Evolutionary conservation across 106 monocot species (phyloP), one percentile per base, ranked within the genome.

Genomic region (Agapanthus africanus): DNA sequence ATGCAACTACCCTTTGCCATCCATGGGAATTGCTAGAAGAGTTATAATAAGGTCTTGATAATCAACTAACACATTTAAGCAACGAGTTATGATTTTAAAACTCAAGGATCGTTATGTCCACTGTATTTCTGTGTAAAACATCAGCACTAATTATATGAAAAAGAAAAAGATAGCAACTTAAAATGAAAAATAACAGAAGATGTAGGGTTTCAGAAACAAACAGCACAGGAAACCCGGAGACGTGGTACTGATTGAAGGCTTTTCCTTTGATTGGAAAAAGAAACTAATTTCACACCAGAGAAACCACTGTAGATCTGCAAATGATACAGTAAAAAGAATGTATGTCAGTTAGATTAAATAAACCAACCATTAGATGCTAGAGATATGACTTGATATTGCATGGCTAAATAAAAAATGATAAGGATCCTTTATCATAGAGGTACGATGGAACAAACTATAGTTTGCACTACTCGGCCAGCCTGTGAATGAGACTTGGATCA

Each of bases 191-290:
- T 25, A 44, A 35, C 34, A 50, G 33, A n/a, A 49, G 46, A 47
- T 32, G 19, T 6, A n/a, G 27, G 10, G 32, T 34, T 68, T 11
- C 8, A 50, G 21, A 68, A 66, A 15, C 44, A 36, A 68, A 75
- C 75, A 25, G 60, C 68, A 40, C 75, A 75, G 9, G 67, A 75
- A 36, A 75, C 39, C 67, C 32, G 56, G 60, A 75, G 67, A 31
- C 36, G 40, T 23, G 54, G 75, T 4, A 68, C 14, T 6, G 57
- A 75, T 19, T 66, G 46, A 46, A 68, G 60, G 68, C 27, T 46
- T 37, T 75, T 75, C 75, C 34, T n/a, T n/a, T n/a, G 73, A 30
- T 54, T 57, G 27, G 75, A 68, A 54, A 75, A 75, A 75, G 75
- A 59, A 36, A 61, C 68, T 35, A 61, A 40, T 28, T 57, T 75